phyloP scores from a whole-genome alignment of 2,329 filamentous ascomycete species.

The Salinomyces thailandicus region DNA sequence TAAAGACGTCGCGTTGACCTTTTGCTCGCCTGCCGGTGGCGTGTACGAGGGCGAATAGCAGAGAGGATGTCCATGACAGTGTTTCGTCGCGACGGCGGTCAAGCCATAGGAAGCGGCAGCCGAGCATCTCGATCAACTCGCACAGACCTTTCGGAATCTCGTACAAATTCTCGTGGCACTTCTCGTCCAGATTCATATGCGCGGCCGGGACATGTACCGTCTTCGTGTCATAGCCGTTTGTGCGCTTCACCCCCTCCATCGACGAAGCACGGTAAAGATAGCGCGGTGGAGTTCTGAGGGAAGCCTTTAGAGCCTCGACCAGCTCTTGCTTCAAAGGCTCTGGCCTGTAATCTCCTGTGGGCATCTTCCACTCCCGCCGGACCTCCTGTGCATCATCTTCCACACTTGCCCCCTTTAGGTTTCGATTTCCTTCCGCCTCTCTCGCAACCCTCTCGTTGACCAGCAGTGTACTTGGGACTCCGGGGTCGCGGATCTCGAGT shows the following conservation, averaged over 20 bases:
- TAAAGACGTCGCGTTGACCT: conserved; percentile 1
- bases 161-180: not conserved
- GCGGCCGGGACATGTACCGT: conserved; percentile 1
- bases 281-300: not conserved
- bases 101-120: not conserved
- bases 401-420: not conserved
- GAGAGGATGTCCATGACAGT: conserved; percentile 4
- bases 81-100: not conserved
- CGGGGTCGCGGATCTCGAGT: not conserved
- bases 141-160: not conserved
- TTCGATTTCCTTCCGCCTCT: not conserved
- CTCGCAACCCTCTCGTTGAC: not conserved
- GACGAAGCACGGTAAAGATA: not conserved
- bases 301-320: not conserved
- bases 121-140: not conserved
- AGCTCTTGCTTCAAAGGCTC: not conserved
- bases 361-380: not conserved
- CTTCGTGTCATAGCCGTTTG: not conserved
- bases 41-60: conserved; percentile 5
- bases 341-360: not conserved
- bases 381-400: not conserved
- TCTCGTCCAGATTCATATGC: not conserved
- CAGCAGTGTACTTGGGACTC: not conserved
- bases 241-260: not conserved
- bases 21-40: conserved; percentile 1